Conservation (phyloP, 108 stramenopile genomes). For the Cyclotella sp. region DNA sequence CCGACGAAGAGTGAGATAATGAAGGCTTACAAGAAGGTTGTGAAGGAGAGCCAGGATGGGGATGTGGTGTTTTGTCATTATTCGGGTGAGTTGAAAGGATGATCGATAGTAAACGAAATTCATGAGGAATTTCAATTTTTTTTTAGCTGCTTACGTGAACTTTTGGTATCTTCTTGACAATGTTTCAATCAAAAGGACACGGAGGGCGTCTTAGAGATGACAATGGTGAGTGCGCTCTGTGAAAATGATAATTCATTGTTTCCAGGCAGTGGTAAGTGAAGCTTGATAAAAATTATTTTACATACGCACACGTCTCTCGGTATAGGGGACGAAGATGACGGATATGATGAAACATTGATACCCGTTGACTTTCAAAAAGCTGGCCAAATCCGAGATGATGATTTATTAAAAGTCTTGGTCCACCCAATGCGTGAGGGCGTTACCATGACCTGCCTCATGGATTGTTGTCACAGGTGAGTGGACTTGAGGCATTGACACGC, state of each 20-base stretch:
- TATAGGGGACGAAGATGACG: conserved; percentile 50
- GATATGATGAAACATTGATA: conserved; percentile 88
- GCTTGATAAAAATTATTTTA: background rate
- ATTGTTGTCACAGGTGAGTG: conserved; percentile 70
- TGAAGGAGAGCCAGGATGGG: conserved; percentile 71
- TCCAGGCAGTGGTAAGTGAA: background rate
- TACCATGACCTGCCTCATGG: conserved; percentile 78
- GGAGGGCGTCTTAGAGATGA: conserved; percentile 71
- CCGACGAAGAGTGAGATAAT: conserved; percentile 82
- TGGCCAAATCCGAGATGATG: conserved; percentile 92
- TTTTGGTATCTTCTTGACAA: background rate
- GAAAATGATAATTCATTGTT: too few relatives aligned
- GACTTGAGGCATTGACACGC: background rate
- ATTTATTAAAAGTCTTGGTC: conserved; percentile 77
- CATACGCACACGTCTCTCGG: too few relatives aligned
- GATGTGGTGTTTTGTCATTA: conserved; percentile 86
- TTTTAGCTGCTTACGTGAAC: background rate
- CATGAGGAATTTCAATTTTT: too few relatives aligned
- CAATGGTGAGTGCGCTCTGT: conserved; percentile 44
- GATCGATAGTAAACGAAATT: background rate
- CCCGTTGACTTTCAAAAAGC: conserved; percentile 87
- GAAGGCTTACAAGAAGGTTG: conserved; percentile 75
- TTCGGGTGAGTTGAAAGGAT: conserved; percentile 48
- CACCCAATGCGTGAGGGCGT: conserved; percentile 80
- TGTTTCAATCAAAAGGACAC: conserved; percentile 45